These are phyloP conservation scores for Hypericum perforatum DNA, from an alignment of 345 rosid genomes.

Conservation along the genomic window DNA sequence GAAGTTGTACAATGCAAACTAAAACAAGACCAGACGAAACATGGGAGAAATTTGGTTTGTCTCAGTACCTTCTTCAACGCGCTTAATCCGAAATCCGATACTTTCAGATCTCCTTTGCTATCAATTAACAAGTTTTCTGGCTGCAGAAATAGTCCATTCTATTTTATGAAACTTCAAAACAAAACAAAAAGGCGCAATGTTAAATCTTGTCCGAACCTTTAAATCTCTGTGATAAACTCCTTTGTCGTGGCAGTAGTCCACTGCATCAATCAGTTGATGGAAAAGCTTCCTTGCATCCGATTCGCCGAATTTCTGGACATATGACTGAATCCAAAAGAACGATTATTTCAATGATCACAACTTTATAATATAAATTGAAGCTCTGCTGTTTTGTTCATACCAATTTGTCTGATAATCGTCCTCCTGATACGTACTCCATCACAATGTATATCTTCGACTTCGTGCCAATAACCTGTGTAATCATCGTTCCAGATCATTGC, in stretches of 20 bases:
- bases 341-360: not conserved
- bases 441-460: slow-evolving; percentile 80
- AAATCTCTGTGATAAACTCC: slow-evolving; percentile 90
- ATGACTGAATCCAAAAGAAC: slow-evolving; percentile 25
- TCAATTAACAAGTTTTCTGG: slow-evolving; percentile 83
- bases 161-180: not conserved
- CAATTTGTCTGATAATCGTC: slow-evolving; percentile 77
- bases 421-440: slow-evolving; percentile 81
- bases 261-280: slow-evolving; percentile 82
- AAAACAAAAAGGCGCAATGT: not conserved
- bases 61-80: slow-evolving; percentile 49
- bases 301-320: slow-evolving; percentile 45
- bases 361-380: slow-evolving; percentile 3
- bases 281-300: slow-evolving; percentile 66
- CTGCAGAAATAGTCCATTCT: slow-evolving; percentile 30
- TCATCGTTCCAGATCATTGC: not conserved
- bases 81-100: slow-evolving; percentile 82
- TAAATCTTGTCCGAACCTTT: slow-evolving; percentile 35
- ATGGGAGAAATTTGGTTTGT: not conserved
- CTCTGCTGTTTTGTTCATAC: slow-evolving; percentile 20
- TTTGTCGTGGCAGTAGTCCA: slow-evolving; percentile 71
- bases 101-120: slow-evolving; percentile 62
- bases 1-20: not conserved
- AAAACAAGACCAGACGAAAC: slow-evolving; percentile 7
- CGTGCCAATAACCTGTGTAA: slow-evolving; percentile 64